These are phyloP conservation scores for Paratinospora sagittata DNA, from an alignment of 164 flowering plant species.

Conservation along the genomic window DNA sequence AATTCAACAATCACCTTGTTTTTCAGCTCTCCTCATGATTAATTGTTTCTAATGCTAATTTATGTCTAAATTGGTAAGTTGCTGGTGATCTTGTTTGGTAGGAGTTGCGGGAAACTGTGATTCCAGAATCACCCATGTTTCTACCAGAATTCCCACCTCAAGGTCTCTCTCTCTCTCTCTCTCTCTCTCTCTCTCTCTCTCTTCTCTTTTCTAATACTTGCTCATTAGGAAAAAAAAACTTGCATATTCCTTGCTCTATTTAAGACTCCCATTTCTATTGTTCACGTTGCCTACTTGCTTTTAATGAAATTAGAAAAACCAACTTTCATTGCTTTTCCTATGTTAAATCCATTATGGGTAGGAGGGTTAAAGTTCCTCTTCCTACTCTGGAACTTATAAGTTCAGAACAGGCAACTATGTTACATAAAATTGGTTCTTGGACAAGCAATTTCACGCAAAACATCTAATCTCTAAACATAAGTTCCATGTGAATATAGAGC, in stretches of 20 bases:
- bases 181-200: neutral
- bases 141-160: conserved; percentile 90
- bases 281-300: too few species aligned
- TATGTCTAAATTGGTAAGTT: neutral
- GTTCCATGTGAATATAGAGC: conserved; percentile 32
- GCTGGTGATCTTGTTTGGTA: conserved; percentile 23
- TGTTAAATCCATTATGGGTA: too few species aligned
- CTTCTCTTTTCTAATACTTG: neutral
- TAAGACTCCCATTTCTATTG: too few species aligned
- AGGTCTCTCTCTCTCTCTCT: conserved; percentile 37
- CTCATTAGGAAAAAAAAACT: too few species aligned
- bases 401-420: neutral
- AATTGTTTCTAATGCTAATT: neutral
- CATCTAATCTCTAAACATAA: neutral
- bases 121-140: conserved; percentile 93
- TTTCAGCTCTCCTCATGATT: neutral
- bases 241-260: too few species aligned
- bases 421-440: neutral
- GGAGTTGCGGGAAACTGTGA: conserved; percentile 64
- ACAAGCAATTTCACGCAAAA: neutral
- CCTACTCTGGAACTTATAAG: neutral
- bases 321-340: too few species aligned
- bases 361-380: too few species aligned
- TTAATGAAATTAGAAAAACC: too few species aligned
- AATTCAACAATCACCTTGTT: neutral